phyloP scores from a whole-genome alignment of 139 green algal species.

The Chlorella sp. region DNA sequence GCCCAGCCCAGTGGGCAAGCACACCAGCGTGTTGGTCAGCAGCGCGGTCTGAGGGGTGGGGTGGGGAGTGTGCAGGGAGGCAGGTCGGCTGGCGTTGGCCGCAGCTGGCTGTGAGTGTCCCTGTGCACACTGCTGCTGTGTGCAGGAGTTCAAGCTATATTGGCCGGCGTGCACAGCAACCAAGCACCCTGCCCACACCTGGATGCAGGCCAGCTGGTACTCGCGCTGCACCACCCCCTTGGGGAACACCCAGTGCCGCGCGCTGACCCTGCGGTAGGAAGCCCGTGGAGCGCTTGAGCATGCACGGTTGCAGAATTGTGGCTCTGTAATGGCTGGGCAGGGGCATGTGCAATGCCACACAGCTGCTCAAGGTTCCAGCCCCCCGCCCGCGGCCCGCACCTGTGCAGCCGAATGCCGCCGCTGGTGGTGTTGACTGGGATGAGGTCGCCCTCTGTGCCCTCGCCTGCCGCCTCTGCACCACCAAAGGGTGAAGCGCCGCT shows the following conservation, averaged over 20 bases:
- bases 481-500: too few relatives aligned
- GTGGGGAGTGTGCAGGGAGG: too few relatives aligned
- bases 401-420: conserved; percentile 51
- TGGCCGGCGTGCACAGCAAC: not conserved
- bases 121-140: too few relatives aligned
- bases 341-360: too few relatives aligned
- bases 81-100: too few relatives aligned
- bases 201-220: conserved; percentile 81
- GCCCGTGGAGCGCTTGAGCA: too few relatives aligned
- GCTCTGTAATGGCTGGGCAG: too few relatives aligned
- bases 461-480: not conserved
- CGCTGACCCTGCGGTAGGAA: conserved; percentile 41
- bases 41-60: conserved; percentile 58
- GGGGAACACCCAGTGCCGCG: conserved; percentile 84
- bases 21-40: conserved; percentile 94
- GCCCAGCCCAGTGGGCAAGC: conserved; percentile 95
- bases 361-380: too few relatives aligned
- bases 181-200: not conserved
- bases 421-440: conserved; percentile 34
- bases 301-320: too few relatives aligned
- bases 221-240: conserved; percentile 57
- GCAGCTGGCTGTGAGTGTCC: too few relatives aligned
- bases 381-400: conserved; percentile 32
- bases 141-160: too few relatives aligned
- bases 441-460: not conserved